Evolutionary conservation across 768 basidiomycete genomes (phyloP).

Genomic region (Strobilomyces confusus): DNA sequence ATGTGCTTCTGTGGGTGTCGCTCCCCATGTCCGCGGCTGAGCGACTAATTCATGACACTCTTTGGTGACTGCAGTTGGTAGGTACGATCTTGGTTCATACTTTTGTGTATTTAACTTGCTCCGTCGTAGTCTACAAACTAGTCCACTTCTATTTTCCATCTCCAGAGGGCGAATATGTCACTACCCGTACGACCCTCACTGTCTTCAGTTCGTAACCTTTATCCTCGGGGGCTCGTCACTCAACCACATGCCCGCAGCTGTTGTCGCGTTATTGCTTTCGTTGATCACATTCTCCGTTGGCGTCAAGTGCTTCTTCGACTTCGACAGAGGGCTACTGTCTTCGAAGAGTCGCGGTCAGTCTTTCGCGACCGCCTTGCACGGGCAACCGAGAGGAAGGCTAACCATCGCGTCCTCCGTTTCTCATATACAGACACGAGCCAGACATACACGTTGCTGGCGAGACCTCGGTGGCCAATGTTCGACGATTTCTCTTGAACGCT

Average conservation of each 20-base stretch:
- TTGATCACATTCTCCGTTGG: conserved; percentile 74
- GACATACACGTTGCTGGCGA: neutral
- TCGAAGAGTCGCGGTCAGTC: conserved; percentile 75
- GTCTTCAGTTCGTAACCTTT: conserved; percentile 60
- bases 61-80: conserved; percentile 24
- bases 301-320: conserved; percentile 75
- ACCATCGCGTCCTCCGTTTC: conserved; percentile 12
- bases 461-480: neutral
- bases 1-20: conserved; percentile 65
- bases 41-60: neutral
- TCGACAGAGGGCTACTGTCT: conserved; percentile 67
- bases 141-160: conserved; percentile 71
- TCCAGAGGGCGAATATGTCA: conserved; percentile 50
- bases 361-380: conserved; percentile 28
- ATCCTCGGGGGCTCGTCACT: neutral
- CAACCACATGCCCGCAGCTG: conserved; percentile 40
- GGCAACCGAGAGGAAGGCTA: conserved; percentile 30
- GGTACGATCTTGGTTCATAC: conserved; percentile 3
- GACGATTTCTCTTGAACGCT: neutral
- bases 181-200: conserved; percentile 75
- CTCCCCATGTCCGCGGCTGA: neutral
- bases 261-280: conserved; percentile 70
- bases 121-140: conserved; percentile 67
- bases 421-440: conserved; percentile 7
- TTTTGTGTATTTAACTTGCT: neutral